Percentiles rank a stretch among this genome's conserved stretches.
These are phyloP conservation scores for Acacia crassicarpa DNA, from an alignment of 306 rosid genomes.

Conservation along the genomic window DNA sequence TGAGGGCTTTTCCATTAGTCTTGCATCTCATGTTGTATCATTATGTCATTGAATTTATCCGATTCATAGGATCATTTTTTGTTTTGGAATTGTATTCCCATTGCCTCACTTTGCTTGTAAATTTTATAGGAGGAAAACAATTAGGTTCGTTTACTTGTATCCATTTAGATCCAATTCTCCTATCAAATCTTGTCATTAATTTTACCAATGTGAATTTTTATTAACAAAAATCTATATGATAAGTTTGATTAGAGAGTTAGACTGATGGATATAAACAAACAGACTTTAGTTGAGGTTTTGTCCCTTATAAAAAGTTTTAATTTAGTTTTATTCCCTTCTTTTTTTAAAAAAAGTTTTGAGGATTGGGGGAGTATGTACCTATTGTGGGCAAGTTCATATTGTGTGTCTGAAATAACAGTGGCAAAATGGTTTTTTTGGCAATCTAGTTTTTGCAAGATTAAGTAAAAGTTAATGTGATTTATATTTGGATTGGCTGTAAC, in stretches of 20 bases:
- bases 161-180: too few species aligned
- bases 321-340: neutral
- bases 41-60: constrained; percentile 19
- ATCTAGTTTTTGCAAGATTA: too few species aligned
- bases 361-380: neutral
- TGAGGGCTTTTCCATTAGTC: constrained; percentile 15
- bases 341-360: neutral
- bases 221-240: too few species aligned
- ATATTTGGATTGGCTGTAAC: too few species aligned
- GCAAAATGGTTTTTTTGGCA: too few species aligned
- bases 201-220: too few species aligned
- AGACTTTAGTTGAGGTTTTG: too few species aligned
- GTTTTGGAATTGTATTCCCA: neutral
- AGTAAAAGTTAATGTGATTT: too few species aligned
- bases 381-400: neutral
- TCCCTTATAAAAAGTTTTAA: neutral
- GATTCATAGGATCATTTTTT: constrained; percentile 20
- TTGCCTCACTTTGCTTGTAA: neutral
- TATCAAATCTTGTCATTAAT: too few species aligned
- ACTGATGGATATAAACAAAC: too few species aligned
- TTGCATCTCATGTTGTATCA: constrained; percentile 16
- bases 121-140: neutral
- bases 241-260: too few species aligned
- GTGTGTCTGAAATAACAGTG: rapidly evolving
- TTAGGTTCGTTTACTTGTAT: too few species aligned